Percentiles rank a stretch among this genome's conserved stretches.
Conservation (phyloP, 2,329 filamentous ascomycete species). For the Calonectria pteridis region DNA sequence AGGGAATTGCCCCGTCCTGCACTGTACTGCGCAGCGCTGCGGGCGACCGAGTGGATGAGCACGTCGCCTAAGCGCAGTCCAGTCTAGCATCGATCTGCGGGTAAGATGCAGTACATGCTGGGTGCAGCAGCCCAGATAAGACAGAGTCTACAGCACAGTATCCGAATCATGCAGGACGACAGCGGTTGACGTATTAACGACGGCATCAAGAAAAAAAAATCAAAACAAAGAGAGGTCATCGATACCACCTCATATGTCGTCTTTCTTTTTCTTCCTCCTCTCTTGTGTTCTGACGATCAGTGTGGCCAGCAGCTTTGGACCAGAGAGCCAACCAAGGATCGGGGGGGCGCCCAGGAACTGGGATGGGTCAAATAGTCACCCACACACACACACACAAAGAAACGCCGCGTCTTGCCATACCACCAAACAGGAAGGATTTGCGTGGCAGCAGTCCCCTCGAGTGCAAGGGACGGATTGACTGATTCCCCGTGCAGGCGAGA, state of each 20-base stretch:
- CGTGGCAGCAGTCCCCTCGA: neutral
- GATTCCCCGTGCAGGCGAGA: slow-evolving; percentile 1
- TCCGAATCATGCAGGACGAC: slow-evolving; percentile 19
- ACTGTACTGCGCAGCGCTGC: neutral
- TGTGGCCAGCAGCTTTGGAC: neutral
- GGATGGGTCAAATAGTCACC: neutral
- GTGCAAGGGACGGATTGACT: slow-evolving; percentile 4
- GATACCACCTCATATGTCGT: neutral
- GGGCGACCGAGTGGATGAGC: neutral
- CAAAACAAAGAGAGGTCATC: neutral
- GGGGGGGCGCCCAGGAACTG: neutral
- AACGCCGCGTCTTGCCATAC: neutral
- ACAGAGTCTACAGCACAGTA: neutral
- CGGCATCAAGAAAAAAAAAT: neutral
- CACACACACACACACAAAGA: neutral
- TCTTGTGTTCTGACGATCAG: neutral
- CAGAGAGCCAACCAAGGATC: neutral
- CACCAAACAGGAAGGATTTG: slow-evolving; percentile 4
- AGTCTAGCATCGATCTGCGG: slow-evolving; percentile 17
- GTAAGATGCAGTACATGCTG: neutral
- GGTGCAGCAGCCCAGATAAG: slow-evolving; percentile 7
- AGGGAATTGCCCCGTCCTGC: neutral
- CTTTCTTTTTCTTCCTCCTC: neutral
- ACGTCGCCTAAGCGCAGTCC: slow-evolving; percentile 1
- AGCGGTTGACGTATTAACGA: neutral